These are phyloP conservation scores for Arabidopsis lyrata DNA, from an alignment of 441 rosid genomes.

Conservation along the genomic window DNA sequence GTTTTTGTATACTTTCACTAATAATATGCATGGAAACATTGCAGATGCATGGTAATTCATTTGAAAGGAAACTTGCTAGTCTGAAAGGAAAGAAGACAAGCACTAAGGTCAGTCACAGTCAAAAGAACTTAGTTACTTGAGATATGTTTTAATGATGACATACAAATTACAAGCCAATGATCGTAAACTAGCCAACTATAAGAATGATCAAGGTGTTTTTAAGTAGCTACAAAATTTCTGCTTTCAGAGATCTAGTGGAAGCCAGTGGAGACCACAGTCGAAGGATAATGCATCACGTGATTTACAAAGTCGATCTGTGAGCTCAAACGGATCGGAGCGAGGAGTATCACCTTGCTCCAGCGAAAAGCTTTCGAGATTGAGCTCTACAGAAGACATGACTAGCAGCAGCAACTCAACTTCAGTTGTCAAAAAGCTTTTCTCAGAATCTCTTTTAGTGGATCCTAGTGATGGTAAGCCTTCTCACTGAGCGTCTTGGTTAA, in stretches of 20 bases:
- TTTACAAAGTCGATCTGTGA: constrained; percentile 59
- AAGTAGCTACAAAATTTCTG: constrained; percentile 20
- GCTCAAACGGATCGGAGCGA: constrained; percentile 63
- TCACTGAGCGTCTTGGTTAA: constrained; percentile 5
- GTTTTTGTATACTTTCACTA: not conserved
- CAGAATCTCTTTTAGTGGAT: constrained; percentile 50
- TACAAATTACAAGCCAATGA: constrained; percentile 13
- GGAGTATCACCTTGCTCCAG: constrained; percentile 53
- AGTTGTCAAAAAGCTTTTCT: constrained; percentile 56
- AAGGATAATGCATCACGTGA: constrained; percentile 60
- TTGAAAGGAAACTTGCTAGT: constrained; percentile 87
- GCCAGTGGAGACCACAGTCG: constrained; percentile 55
- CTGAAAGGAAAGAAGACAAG: constrained; percentile 57
- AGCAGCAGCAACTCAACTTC: constrained; percentile 52
- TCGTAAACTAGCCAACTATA: constrained; percentile 1
- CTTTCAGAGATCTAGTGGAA: constrained; percentile 60
- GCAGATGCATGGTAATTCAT: constrained; percentile 91
- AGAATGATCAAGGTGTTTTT: constrained; percentile 12
- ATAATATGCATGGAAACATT: constrained; percentile 25
- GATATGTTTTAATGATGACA: not conserved
- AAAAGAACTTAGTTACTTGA: constrained; percentile 13
- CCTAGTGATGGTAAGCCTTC: constrained; percentile 29
- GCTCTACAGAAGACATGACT: constrained; percentile 47
- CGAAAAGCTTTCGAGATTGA: constrained; percentile 45
- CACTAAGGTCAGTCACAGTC: constrained; percentile 31